Conservation (phyloP, 2,329 filamentous ascomycete genomes). For the Talaromyces sp. region DNA sequence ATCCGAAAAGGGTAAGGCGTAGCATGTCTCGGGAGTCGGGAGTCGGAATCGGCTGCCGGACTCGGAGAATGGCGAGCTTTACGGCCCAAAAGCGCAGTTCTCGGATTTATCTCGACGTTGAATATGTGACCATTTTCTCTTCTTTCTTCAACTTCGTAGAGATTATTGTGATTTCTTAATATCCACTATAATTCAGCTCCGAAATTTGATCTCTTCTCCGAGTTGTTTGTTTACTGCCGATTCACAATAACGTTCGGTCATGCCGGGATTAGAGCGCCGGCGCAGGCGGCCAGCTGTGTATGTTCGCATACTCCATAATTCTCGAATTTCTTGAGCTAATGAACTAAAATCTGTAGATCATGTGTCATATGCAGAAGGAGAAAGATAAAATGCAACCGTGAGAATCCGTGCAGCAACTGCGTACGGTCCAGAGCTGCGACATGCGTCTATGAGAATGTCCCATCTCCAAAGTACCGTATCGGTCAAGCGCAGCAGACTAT, state of each 20-base stretch:
- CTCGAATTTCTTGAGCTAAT: background rate
- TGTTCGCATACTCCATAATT: constrained; percentile 22
- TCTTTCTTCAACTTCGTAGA: background rate
- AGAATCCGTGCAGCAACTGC: constrained; percentile 60
- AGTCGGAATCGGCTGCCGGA: constrained; percentile 20
- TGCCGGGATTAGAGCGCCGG: constrained; percentile 33
- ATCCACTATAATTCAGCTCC: background rate
- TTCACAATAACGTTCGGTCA: background rate
- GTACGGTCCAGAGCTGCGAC: constrained; percentile 53
- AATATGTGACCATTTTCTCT: background rate
- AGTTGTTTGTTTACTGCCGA: background rate
- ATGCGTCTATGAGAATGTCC: constrained; percentile 50
- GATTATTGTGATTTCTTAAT: no score
- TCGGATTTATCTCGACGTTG: constrained; percentile 1
- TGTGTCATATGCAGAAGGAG: constrained; percentile 59
- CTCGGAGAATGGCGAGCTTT: constrained; percentile 28
- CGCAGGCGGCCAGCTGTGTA: constrained; percentile 49
- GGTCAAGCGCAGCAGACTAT: background rate
- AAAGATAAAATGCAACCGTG: constrained; percentile 63
- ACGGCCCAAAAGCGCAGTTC: constrained; percentile 28
- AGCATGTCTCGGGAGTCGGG: background rate
- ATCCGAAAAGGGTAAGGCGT: background rate
- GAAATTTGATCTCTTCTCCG: background rate
- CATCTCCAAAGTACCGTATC: constrained; percentile 2
- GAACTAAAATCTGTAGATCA: constrained; percentile 41